A percentile compares a stretch with the other conserved stretches of the same genome.
These are phyloP conservation scores for Gossypium rotundifolium DNA, from an alignment of 345 rosid genomes.

Conservation along the genomic window DNA sequence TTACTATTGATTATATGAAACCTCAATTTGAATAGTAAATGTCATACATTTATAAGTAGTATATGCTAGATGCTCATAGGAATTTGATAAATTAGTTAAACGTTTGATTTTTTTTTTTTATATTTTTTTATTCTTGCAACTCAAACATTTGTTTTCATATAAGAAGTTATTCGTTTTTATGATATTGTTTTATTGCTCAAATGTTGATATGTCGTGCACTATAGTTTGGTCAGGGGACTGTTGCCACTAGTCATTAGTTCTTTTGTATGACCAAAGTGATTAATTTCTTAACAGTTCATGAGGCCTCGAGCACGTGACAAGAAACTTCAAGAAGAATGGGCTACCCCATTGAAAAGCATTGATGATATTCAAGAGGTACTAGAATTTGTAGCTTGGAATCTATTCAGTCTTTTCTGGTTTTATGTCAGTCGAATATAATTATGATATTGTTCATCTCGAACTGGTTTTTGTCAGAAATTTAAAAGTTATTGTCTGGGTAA, in stretches of 20 bases:
- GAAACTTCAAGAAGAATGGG: conserved; percentile 91
- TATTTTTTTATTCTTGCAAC: not conserved
- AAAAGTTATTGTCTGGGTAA: conserved; percentile 73
- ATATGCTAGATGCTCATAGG: not conserved
- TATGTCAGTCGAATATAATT: not conserved
- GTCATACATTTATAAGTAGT: not conserved
- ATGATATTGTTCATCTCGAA: conserved; percentile 13
- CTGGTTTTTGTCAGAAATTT: conserved; percentile 59
- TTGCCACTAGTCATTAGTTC: not conserved
- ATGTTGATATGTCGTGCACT: not conserved
- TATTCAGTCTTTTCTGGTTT: not conserved
- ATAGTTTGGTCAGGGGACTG: not conserved
- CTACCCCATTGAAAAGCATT: conserved; percentile 50
- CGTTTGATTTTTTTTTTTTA: not conserved
- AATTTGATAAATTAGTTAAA: not conserved
- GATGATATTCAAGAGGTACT: conserved; percentile 86
- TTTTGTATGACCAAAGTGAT: conserved; percentile 9
- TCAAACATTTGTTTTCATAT: not conserved
- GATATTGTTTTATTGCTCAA: not conserved
- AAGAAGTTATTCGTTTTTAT: not conserved
- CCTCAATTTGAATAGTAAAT: not conserved
- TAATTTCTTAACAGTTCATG: conserved; percentile 49
- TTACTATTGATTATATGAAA: not conserved
- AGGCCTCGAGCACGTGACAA: conserved; percentile 81
- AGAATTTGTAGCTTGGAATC: conserved; percentile 10